A percentile compares a stretch with the other conserved stretches of the same genome.
Evolutionary conservation across 805 yeast species (phyloP).

Genomic region (Kodamaea sagamina): DNA sequence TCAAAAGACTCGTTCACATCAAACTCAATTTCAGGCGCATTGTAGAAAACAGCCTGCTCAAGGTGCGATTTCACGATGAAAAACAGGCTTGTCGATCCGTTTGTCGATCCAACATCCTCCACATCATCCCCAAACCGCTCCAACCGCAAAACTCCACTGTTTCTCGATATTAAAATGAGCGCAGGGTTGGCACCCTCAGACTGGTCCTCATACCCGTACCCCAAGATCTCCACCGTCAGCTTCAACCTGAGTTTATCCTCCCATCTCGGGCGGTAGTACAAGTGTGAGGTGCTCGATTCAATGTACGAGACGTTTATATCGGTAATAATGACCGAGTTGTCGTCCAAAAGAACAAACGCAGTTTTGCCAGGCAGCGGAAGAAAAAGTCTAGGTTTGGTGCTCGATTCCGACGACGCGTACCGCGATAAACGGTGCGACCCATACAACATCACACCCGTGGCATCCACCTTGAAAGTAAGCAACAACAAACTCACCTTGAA

Average conservation of each 20-base stretch:
- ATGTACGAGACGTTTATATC: slow-evolving; percentile 51
- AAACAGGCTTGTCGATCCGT: slow-evolving; percentile 29
- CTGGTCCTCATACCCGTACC: slow-evolving; percentile 55
- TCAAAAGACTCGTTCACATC: slow-evolving; percentile 23
- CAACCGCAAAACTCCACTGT: slow-evolving; percentile 62
- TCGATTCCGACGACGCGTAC: too few relatives aligned
- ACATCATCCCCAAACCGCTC: slow-evolving; percentile 43
- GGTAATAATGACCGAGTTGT: slow-evolving; percentile 62
- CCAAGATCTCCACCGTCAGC: slow-evolving; percentile 53
- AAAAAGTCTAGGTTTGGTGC: slow-evolving; percentile 46
- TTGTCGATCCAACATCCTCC: slow-evolving; percentile 20
- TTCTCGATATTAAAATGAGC: slow-evolving; percentile 48
- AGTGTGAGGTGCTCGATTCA: slow-evolving; percentile 24
- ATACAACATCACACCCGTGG: slow-evolving; percentile 52
- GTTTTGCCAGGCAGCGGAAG: slow-evolving; percentile 61
- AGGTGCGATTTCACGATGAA: slow-evolving; percentile 61
- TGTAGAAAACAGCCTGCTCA: slow-evolving; percentile 78
- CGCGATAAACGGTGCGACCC: slow-evolving; percentile 57
- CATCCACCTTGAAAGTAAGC: slow-evolving; percentile 53
- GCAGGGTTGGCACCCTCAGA: slow-evolving; percentile 45
- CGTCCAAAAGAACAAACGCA: slow-evolving; percentile 56
- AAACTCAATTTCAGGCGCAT: slow-evolving; percentile 46
- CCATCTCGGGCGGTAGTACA: slow-evolving; percentile 59
- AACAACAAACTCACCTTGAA: slow-evolving; percentile 40
- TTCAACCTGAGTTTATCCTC: slow-evolving; percentile 74